Percentiles rank a stretch among this genome's conserved stretches.
These are phyloP conservation scores for Dispira simplex DNA, from an alignment of 192 early-diverging fungal species.

Conservation along the genomic window DNA sequence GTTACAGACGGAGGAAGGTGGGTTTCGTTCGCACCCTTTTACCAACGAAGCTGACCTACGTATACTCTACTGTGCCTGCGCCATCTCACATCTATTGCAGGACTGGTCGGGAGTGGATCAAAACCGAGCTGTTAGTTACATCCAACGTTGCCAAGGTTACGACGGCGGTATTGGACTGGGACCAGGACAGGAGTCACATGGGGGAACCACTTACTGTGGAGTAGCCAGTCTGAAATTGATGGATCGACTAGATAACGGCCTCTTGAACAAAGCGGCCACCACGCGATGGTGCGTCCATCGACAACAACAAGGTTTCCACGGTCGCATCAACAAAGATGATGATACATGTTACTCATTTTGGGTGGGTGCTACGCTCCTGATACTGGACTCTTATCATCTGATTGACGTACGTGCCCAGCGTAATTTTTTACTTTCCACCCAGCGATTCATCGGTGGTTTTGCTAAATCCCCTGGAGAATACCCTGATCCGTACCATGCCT, in stretches of 20 bases:
- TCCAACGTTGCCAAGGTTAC: constrained; percentile 31
- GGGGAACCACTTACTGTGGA: constrained; percentile 82
- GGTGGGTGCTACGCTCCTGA: constrained; percentile 70
- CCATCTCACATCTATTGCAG: constrained; percentile 60
- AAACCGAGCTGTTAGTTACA: constrained; percentile 35
- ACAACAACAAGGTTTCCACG: constrained; percentile 81
- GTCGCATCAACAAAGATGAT: constrained; percentile 65
- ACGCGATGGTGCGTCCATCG: constrained; percentile 63
- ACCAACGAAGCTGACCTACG: constrained; percentile 74
- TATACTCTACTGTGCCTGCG: constrained; percentile 84
- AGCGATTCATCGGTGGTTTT: constrained; percentile 37
- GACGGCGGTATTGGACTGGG: constrained; percentile 58
- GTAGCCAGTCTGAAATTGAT: constrained; percentile 67
- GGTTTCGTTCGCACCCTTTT: constrained; percentile 49
- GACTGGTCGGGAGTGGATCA: constrained; percentile 83
- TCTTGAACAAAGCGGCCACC: constrained; percentile 32
- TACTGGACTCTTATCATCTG: constrained; percentile 14
- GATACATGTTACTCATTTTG: constrained; percentile 99
- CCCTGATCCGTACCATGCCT: constrained; percentile 68
- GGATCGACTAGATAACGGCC: constrained; percentile 31
- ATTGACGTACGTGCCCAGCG: not conserved
- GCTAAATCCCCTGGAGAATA: constrained; percentile 32
- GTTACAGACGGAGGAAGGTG: constrained; percentile 59
- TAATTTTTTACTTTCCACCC: constrained; percentile 12
- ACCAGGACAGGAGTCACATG: constrained; percentile 73